Conservation (phyloP, 192 early-diverging fungal genomes). For the Chytriomyces sp. region DNA sequence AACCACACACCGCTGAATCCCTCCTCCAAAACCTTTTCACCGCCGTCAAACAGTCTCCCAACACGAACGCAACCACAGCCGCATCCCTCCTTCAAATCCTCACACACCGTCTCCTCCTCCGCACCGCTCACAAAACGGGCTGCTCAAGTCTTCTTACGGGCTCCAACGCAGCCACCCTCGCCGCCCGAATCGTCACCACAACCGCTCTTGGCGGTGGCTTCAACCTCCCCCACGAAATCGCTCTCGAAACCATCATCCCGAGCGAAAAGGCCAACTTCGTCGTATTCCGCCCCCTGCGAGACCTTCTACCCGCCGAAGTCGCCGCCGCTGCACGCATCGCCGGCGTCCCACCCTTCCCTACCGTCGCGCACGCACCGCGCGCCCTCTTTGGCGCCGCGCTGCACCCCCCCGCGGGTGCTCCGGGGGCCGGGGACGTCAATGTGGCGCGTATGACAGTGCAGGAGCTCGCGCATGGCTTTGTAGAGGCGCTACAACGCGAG, state of each 20-base stretch:
- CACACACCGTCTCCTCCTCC: constrained; percentile 58
- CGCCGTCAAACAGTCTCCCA: not conserved
- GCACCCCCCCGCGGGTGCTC: too few relatives aligned
- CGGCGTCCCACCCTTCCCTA: not conserved
- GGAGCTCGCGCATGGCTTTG: constrained; percentile 51
- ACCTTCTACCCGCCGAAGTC: constrained; percentile 10
- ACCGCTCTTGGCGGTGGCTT: constrained; percentile 88
- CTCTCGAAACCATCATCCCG: constrained; percentile 52
- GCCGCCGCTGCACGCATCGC: not conserved
- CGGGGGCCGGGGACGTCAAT: not conserved
- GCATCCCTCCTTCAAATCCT: constrained; percentile 72
- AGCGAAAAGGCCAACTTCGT: constrained; percentile 9
- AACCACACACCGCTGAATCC: not conserved
- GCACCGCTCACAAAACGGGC: constrained; percentile 52
- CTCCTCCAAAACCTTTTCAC: not conserved
- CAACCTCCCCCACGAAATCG: constrained; percentile 75
- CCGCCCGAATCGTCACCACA: constrained; percentile 72
- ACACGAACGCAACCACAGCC: constrained; percentile 44
- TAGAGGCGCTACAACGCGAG: constrained; percentile 74
- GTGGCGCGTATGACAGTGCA: not conserved
- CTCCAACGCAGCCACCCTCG: constrained; percentile 78
- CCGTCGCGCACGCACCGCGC: constrained; percentile 63
- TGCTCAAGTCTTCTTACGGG: constrained; percentile 72
- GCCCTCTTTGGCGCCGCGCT: constrained; percentile 35
- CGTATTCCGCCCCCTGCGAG: constrained; percentile 2